Evolutionary conservation across 73 alveolate species (phyloP).

Genomic region (Tetrahymena malaccensis): DNA sequence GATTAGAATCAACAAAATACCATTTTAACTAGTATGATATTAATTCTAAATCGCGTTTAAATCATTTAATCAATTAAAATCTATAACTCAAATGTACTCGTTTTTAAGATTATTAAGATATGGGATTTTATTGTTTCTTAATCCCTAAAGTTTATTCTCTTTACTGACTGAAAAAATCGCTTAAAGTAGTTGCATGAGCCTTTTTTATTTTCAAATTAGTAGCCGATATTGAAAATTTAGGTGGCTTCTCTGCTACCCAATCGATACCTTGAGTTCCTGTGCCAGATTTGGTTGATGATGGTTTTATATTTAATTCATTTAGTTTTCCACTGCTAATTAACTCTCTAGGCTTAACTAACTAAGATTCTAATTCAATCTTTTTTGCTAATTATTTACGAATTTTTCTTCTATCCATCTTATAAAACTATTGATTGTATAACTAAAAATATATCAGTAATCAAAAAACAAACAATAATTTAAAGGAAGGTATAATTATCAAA

Average conservation of each 20-base stretch:
- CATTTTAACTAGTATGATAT: neutral
- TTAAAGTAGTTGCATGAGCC: neutral
- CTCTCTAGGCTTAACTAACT: neutral
- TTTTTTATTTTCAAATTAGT: neutral
- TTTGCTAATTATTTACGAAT: neutral
- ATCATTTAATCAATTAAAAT: neutral
- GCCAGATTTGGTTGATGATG: neutral
- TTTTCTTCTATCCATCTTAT: neutral
- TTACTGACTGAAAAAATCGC: neutral
- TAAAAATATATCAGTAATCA: neutral
- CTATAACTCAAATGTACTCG: neutral
- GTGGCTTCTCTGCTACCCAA: neutral
- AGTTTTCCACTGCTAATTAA: neutral
- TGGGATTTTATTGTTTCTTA: neutral
- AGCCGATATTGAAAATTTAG: neutral
- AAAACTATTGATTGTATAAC: neutral
- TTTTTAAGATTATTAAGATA: neutral
- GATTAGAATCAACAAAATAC: neutral
- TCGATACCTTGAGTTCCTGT: neutral
- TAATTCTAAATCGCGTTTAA: neutral
- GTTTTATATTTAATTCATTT: neutral
- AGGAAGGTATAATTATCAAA: neutral
- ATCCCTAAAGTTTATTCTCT: neutral
- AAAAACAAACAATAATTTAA: neutral
- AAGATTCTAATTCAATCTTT: neutral